Evolutionary conservation across 345 rosid species (phyloP).

Genomic region (Orychophragmus violaceus): DNA sequence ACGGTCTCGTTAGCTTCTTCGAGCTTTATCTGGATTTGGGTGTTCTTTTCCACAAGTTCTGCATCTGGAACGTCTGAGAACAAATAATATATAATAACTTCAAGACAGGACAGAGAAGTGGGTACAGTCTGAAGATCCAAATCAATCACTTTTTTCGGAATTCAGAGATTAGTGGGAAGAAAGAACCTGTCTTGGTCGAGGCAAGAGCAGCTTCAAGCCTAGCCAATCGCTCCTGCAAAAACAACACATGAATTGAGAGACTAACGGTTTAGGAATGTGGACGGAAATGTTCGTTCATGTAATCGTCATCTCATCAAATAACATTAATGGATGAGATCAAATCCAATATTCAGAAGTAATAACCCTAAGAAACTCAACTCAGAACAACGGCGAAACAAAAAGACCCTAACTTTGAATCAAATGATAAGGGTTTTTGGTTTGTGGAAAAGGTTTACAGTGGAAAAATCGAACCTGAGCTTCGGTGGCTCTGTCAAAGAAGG

Average conservation of each 20-base stretch:
- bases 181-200: conserved; percentile 44
- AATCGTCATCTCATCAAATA: background rate
- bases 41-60: conserved; percentile 26
- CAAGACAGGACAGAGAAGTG: background rate
- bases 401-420: conserved; percentile 5
- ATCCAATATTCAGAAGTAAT: conserved; percentile 6
- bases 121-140: no score
- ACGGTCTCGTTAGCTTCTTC: conserved; percentile 32
- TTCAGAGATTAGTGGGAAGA: background rate
- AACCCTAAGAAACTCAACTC: background rate
- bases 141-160: background rate
- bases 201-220: conserved; percentile 51
- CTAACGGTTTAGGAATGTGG: background rate
- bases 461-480: conserved; percentile 27
- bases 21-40: conserved; percentile 42
- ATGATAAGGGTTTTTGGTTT: background rate
- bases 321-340: background rate
- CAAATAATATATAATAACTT: background rate
- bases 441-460: background rate
- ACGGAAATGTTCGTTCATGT: background rate
- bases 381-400: background rate
- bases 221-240: conserved; percentile 47
- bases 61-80: conserved; percentile 34
- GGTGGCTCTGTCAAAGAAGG: conserved; percentile 30
- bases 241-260: background rate